These are phyloP conservation scores for Boletus edulis DNA, from an alignment of 768 basidiomycete species.

Conservation along the genomic window DNA sequence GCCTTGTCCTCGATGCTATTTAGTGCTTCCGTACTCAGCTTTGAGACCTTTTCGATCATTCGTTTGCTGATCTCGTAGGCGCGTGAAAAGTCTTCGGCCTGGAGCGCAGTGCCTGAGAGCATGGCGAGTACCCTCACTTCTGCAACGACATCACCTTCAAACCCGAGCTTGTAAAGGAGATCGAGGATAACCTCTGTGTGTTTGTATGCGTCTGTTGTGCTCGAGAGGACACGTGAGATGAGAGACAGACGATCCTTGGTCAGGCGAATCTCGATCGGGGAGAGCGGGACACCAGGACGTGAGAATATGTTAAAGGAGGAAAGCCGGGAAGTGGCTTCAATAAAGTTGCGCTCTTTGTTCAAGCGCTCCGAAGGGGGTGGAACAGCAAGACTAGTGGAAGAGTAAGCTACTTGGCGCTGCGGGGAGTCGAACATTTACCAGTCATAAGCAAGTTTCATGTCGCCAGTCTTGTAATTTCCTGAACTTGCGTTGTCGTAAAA, in stretches of 20 bases:
- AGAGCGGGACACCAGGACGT: constrained; percentile 69
- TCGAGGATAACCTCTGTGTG: constrained; percentile 92
- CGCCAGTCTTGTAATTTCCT: constrained; percentile 89
- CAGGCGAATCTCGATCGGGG: constrained; percentile 91
- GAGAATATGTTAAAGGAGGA: constrained; percentile 88
- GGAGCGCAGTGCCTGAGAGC: constrained; percentile 85
- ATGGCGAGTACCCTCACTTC: constrained; percentile 84
- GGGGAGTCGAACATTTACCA: constrained; percentile 52
- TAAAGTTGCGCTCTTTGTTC: constrained; percentile 79
- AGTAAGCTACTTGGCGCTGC: constrained; percentile 1
- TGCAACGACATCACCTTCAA: constrained; percentile 63
- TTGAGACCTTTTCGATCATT: constrained; percentile 66
- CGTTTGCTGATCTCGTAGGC: constrained; percentile 70
- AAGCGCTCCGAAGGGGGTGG: constrained; percentile 62
- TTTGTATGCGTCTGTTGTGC: constrained; percentile 84
- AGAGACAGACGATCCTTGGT: constrained; percentile 86
- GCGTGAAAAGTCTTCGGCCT: constrained; percentile 71
- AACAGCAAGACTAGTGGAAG: constrained; percentile 64
- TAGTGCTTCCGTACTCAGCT: constrained; percentile 39
- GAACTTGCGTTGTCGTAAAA: constrained; percentile 93
- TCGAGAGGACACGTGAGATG: constrained; percentile 82
- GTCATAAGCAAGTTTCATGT: constrained; percentile 96
- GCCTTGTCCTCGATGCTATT: constrained; percentile 35
- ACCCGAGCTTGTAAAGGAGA: constrained; percentile 86
- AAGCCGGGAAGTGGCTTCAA: constrained; percentile 95